Evolutionary conservation across 768 basidiomycete genomes (phyloP).

Genomic region (Mycena galericulata): DNA sequence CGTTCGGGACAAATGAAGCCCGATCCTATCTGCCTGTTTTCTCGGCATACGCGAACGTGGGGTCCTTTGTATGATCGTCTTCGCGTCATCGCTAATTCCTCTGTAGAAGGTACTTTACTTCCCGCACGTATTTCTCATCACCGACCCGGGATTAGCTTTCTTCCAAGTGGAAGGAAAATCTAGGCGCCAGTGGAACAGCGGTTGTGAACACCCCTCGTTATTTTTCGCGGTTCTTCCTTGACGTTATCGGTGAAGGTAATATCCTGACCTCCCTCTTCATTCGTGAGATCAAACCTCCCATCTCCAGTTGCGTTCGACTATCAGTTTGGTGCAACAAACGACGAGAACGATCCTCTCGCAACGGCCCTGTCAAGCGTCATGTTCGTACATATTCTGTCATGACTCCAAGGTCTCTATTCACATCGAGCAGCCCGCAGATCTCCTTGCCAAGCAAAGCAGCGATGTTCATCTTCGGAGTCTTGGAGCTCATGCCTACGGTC

Average conservation of each 20-base stretch:
- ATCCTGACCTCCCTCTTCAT: background rate
- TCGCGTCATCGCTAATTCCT: slow-evolving; percentile 29
- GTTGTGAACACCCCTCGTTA: slow-evolving; percentile 63
- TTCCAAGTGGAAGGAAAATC: slow-evolving; percentile 62
- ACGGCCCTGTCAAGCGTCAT: slow-evolving; percentile 11
- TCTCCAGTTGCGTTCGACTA: slow-evolving; percentile 3
- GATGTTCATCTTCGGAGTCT: slow-evolving; percentile 15
- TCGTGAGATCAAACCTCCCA: no score
- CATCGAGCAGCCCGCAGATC: background rate
- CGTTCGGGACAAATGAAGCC: slow-evolving; percentile 64
- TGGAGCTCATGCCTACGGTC: slow-evolving; percentile 6
- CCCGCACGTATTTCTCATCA: background rate
- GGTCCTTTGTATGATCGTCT: slow-evolving; percentile 40
- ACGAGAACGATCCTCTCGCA: background rate
- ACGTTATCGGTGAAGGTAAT: slow-evolving; percentile 66
- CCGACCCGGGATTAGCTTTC: slow-evolving; percentile 55
- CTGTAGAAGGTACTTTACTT: slow-evolving; percentile 1
- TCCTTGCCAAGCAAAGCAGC: background rate
- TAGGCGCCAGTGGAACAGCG: slow-evolving; percentile 54
- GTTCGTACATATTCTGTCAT: background rate
- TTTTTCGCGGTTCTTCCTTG: slow-evolving; percentile 63
- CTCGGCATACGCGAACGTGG: slow-evolving; percentile 56
- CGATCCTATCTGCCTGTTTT: slow-evolving; percentile 65
- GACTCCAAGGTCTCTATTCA: background rate
- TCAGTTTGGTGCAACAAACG: slow-evolving; percentile 20